These are phyloP conservation scores for Oryza australiensis DNA, from an alignment of 176 grass and related monocot species.

Conservation along the genomic window DNA sequence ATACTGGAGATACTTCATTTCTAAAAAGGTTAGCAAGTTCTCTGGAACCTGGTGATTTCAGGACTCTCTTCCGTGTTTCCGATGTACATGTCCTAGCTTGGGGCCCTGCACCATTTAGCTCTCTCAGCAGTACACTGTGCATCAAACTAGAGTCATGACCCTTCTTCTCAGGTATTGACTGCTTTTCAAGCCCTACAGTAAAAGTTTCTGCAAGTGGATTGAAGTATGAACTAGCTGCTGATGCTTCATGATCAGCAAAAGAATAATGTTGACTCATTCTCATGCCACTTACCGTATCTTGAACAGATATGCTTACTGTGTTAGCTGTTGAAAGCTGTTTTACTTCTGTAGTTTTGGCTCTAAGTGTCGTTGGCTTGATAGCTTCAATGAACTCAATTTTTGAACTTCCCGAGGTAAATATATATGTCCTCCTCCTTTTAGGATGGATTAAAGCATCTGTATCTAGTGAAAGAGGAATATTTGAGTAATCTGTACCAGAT, in stretches of 20 bases:
- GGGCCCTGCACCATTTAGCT: conserved; percentile 28
- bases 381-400: conserved; percentile 41
- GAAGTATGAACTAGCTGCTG: conserved; percentile 7
- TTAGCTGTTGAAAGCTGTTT: conserved; percentile 30
- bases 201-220: conserved; percentile 26
- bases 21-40: conserved; percentile 53
- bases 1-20: conserved; percentile 41
- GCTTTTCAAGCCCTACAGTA: conserved; percentile 3
- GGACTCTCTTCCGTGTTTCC: conserved; percentile 33
- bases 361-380: conserved; percentile 23
- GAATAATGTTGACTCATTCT: conserved; percentile 37
- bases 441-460: conserved; percentile 45
- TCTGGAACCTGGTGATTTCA: conserved; percentile 41
- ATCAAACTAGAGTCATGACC: conserved; percentile 26
- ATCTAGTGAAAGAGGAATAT: conserved; percentile 25
- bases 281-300: conserved; percentile 37
- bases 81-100: conserved; percentile 32
- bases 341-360: conserved; percentile 37
- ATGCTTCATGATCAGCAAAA: conserved; percentile 26
- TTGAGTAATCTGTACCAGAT: conserved; percentile 33
- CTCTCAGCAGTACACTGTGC: conserved; percentile 37
- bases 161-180: conserved; percentile 33
- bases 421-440: conserved; percentile 53
- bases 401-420: conserved; percentile 40
- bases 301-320: conserved; percentile 27